phyloP scores from a whole-genome alignment of 2,329 filamentous ascomycete genomes.

The Fusarium phyllophilum region DNA sequence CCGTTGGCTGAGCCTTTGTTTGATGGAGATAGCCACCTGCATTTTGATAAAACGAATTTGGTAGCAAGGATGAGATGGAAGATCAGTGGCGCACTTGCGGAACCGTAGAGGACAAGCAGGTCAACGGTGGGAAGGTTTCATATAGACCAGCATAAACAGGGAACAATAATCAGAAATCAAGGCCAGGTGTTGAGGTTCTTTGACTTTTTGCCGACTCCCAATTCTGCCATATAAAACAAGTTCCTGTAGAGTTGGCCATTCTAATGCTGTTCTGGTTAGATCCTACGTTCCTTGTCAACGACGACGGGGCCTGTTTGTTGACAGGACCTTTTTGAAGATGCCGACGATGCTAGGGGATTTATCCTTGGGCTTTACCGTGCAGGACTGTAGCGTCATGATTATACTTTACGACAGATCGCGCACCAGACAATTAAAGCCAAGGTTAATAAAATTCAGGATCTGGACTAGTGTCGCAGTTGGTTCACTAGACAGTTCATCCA shows the following conservation, averaged over 20 bases:
- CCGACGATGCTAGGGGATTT: conserved; percentile 6
- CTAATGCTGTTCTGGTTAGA: neutral
- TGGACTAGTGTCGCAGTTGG: conserved; percentile 1
- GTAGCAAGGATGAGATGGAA: conserved; percentile 27
- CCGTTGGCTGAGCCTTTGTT: conserved; percentile 20
- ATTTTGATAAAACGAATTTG: conserved; percentile 31
- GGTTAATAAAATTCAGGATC: neutral
- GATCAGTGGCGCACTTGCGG: conserved; percentile 12
- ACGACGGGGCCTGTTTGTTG: neutral
- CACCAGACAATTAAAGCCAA: neutral
- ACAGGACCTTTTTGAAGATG: conserved; percentile 1
- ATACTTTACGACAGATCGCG: neutral
- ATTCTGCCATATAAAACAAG: conserved; percentile 14
- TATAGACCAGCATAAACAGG: conserved; percentile 23
- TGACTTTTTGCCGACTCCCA: conserved; percentile 1
- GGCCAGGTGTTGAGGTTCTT: conserved; percentile 9
- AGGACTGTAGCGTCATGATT: conserved; percentile 7
- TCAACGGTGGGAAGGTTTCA: conserved; percentile 15
- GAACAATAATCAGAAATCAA: conserved; percentile 27
- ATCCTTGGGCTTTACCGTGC: conserved; percentile 1
- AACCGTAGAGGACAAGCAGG: conserved; percentile 5
- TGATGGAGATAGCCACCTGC: conserved; percentile 29
- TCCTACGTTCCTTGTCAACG: neutral
- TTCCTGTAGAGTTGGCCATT: neutral
- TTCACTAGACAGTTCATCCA: neutral